Conservation (phyloP, 768 basidiomycete genomes). For the Lactarius vividus region DNA sequence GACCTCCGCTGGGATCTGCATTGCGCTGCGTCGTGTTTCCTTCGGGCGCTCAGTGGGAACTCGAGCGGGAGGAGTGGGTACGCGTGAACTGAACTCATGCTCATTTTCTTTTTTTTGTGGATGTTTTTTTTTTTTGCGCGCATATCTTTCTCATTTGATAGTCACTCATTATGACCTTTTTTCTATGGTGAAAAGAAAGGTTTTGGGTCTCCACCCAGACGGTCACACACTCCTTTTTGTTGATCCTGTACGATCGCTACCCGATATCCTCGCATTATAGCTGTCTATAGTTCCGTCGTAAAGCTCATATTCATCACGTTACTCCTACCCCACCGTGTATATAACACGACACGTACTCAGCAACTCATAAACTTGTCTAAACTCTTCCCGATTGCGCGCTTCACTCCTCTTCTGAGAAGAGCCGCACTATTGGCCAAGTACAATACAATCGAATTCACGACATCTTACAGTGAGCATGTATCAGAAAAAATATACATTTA, state of each 20-base stretch:
- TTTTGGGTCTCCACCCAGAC: not conserved
- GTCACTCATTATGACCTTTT: not conserved
- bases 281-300: not conserved
- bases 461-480: too few relatives aligned
- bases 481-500: too few relatives aligned
- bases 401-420: too few relatives aligned
- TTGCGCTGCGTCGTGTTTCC: conserved; percentile 33
- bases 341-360: not conserved
- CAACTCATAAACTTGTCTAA: not conserved
- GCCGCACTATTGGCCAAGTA: too few relatives aligned
- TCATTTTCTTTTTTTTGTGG: not conserved
- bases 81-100: not conserved
- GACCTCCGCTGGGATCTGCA: conserved; percentile 30
- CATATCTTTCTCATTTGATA: not conserved
- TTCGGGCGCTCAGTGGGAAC: conserved; percentile 32
- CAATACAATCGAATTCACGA: too few relatives aligned
- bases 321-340: not conserved
- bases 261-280: not conserved
- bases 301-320: not conserved
- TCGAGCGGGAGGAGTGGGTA: conserved; percentile 10
- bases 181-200: not conserved
- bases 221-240: not conserved
- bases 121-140: not conserved
- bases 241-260: not conserved
- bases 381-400: too few relatives aligned